phyloP scores from a whole-genome alignment of 2,329 filamentous ascomycete genomes.

The Colletotrichum neosansevieriae region DNA sequence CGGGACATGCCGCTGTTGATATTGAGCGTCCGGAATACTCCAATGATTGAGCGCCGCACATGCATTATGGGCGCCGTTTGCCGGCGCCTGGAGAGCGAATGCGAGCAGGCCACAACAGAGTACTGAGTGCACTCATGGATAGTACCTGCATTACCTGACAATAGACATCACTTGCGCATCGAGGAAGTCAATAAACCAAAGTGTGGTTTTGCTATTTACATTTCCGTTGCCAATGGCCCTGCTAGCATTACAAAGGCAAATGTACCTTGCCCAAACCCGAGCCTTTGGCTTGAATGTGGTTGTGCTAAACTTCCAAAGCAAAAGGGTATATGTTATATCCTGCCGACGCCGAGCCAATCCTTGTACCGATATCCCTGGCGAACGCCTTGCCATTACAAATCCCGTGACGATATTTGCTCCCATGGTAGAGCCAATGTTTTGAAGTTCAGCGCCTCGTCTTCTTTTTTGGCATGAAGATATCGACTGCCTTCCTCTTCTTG shows the following conservation, averaged over 20 bases:
- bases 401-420: background rate
- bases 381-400: constrained; percentile 17
- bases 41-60: too few relatives aligned
- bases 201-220: too few relatives aligned
- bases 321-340: constrained; percentile 21
- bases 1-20: too few relatives aligned
- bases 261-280: background rate
- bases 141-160: too few relatives aligned
- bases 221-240: background rate
- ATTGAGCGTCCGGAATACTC: too few relatives aligned
- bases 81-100: too few relatives aligned
- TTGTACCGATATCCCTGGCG: background rate
- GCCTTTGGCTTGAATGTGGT: background rate
- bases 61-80: too few relatives aligned
- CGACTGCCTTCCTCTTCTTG: constrained; percentile 59
- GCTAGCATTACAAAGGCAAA: background rate
- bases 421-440: background rate
- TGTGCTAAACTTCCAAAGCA: constrained; percentile 23
- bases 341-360: constrained; percentile 20
- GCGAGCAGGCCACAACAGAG: too few relatives aligned
- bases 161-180: too few relatives aligned
- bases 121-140: too few relatives aligned
- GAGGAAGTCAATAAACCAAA: too few relatives aligned
- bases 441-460: constrained; percentile 45
- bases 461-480: constrained; percentile 65